Evolutionary conservation across 257 asterid genomes (phyloP).

Genomic region (Leonotis leonurus): DNA sequence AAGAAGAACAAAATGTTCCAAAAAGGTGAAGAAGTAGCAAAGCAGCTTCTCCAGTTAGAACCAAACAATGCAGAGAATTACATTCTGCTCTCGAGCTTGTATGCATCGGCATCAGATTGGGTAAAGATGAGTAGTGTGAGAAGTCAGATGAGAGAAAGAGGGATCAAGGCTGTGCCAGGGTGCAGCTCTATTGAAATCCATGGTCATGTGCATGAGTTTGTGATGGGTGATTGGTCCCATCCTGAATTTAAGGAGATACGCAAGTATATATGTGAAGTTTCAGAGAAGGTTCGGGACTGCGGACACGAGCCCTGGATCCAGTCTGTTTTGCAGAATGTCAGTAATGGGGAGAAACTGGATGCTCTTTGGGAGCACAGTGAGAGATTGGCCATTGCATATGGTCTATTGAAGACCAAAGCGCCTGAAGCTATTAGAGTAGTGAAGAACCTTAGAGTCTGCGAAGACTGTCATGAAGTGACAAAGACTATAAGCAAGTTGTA

Average conservation of each 20-base stretch:
- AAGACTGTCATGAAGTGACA: constrained; percentile 64
- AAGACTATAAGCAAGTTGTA: constrained; percentile 54
- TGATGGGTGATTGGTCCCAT: constrained; percentile 56
- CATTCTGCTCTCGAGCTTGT: constrained; percentile 50
- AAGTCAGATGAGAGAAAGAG: constrained; percentile 45
- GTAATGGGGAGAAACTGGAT: constrained; percentile 43
- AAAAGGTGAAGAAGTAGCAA: constrained; percentile 43
- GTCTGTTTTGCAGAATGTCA: constrained; percentile 37
- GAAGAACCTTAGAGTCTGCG: constrained; percentile 54
- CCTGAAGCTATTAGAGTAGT: constrained; percentile 44
- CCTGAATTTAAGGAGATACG: constrained; percentile 47
- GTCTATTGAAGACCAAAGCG: constrained; percentile 51
- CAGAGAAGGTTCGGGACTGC: constrained; percentile 31
- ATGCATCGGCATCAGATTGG: constrained; percentile 51
- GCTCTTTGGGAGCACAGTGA: constrained; percentile 69
- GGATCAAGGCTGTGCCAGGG: constrained; percentile 50
- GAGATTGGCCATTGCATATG: constrained; percentile 63
- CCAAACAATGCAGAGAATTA: constrained; percentile 64
- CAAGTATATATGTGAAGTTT: constrained; percentile 27
- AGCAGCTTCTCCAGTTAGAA: constrained; percentile 46
- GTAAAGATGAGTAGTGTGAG: constrained; percentile 53
- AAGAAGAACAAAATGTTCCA: constrained; percentile 39
- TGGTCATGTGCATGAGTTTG: constrained; percentile 51
- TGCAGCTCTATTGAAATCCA: constrained; percentile 60
- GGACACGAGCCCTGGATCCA: constrained; percentile 69